Evolutionary conservation across 352 stramenopile genomes (phyloP), one percentile per base, ranked within the genome.

Genomic region (Globisporangium abappressorium): DNA sequence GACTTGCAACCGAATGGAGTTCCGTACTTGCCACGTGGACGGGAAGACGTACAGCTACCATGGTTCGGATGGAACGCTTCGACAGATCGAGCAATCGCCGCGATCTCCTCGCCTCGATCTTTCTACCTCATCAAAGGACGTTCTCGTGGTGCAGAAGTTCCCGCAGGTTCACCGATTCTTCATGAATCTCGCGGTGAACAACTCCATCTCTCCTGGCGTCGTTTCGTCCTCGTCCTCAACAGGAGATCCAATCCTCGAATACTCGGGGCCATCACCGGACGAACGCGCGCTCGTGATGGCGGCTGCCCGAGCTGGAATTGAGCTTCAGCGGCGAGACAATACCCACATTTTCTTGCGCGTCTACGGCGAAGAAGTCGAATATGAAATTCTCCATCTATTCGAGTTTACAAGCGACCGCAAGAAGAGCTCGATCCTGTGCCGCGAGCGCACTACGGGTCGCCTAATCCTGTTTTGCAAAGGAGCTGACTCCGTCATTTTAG

Each of bases 1-100:
- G 15, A 98, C 94, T 11, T 89, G 90, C 62, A 98, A 98, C 70
- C 82, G 87, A 5, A 98, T 98, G 94, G 77, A 93, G 28, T 98
- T 99, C 69, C 95, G 95, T 28, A 86, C 86, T 15, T 98, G 91
- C 63, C 94, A 93, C 62, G 82, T 98, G 0, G 90, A 96, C 59
- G 92, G 91, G 8, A 74, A 77, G n/a, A 84, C 80, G 5, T 87
- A 77, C 54, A 66, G 76, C 30, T 87, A 81, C 33, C 69, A 82
- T 30, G 65, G 74, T 5, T 41, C 69, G 14, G 62, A 73, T 47
- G 74, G 72, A 0, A 64, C 65, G 20, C 57, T 88, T 2, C 65
- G 68, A 15, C 47, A 66, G n/a, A 63, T 74, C 6, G 75, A 84
- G 20, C n/a, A 30, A 30, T 18, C 36, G 1, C 49, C 15, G 0